phyloP scores from a whole-genome alignment of 208 protist genomes.

The Leishmania braziliensis region DNA sequence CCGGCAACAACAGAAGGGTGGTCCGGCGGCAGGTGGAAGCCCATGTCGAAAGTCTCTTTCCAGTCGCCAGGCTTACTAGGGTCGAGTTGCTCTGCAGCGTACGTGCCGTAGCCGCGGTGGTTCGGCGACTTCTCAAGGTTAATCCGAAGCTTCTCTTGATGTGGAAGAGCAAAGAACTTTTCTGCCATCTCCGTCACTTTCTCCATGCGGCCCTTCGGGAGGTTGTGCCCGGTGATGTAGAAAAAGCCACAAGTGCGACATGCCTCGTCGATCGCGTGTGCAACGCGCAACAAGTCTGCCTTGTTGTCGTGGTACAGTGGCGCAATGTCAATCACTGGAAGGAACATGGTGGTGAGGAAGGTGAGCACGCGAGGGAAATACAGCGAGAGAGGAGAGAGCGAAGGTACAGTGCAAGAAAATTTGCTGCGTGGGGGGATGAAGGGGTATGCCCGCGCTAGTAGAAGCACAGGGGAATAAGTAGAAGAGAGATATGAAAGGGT shows the following conservation, averaged over 20 bases:
- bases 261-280: constrained; percentile 63
- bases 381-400: neutral
- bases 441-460: neutral
- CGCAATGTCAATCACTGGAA: constrained; percentile 76
- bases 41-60: constrained; percentile 83
- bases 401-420: neutral
- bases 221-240: constrained; percentile 76
- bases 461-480: neutral
- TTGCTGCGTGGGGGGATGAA: neutral
- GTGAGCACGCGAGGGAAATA: neutral
- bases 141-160: constrained; percentile 76
- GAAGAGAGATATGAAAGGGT: neutral
- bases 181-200: constrained; percentile 55
- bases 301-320: constrained; percentile 55
- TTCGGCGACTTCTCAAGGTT: constrained; percentile 55
- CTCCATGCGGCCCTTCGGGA: constrained; percentile 42
- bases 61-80: constrained; percentile 47
- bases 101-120: constrained; percentile 69
- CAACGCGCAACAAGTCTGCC: constrained; percentile 40
- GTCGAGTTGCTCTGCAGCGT: constrained; percentile 58
- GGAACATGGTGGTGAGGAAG: constrained; percentile 22
- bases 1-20: constrained; percentile 64
- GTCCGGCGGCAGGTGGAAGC: constrained; percentile 47
- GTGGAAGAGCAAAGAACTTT: constrained; percentile 58
- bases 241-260: constrained; percentile 86